Evolutionary conservation across 2,329 filamentous ascomycete genomes (phyloP), one percentile per base, ranked within the genome.

Genomic region (Clathrospora elynae): DNA sequence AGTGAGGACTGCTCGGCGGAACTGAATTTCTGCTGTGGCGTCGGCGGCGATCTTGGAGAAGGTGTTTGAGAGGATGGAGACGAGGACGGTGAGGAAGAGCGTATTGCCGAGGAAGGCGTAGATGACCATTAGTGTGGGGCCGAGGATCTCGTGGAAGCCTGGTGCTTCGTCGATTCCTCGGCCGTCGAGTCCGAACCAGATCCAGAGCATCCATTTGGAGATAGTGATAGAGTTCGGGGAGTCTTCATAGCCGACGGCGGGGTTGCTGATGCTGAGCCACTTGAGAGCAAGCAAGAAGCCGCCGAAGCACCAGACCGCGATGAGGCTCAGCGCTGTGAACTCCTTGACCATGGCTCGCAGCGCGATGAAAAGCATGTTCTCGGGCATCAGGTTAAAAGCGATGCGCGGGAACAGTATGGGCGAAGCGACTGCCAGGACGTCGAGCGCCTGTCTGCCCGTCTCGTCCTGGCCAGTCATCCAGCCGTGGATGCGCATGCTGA

Each of bases 121-220:
- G 11, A 86, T 79, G 40, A 93, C 79, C 87, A 93, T 93, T 16
- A 93, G 73, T 2, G 82, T 78, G 0, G 89, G 89, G 0, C 89
- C 89, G 1, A 93, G 75, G n/a, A 90, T 72, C 76, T 82, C 82
- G 71, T 95, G 88, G 61, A 93, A 89, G 43, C 88, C 82, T 14
- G 80, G 77, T 59, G 78, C 78, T 44, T 77, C 73, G 49, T 78
- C 71, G 23, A 82, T 79, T 2, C 79, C 77, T 25, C 71, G 87
- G 23, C 67, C 89, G 57, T 93, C 89, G 2, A 95, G 80, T 2
- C 89, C 89, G 62, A 95, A 93, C 89, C 89, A 95, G 52, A 95
- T 91, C 80, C 87, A 93, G 2, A 93, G 80, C 88, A 95, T 92
- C 89, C 89, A 95, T 69, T 91, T 90, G 30, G 83, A 83, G 49